Evolutionary conservation across 768 basidiomycete genomes (phyloP), one percentile per base, ranked within the genome.

Genomic region (Dendrothele bispora): DNA sequence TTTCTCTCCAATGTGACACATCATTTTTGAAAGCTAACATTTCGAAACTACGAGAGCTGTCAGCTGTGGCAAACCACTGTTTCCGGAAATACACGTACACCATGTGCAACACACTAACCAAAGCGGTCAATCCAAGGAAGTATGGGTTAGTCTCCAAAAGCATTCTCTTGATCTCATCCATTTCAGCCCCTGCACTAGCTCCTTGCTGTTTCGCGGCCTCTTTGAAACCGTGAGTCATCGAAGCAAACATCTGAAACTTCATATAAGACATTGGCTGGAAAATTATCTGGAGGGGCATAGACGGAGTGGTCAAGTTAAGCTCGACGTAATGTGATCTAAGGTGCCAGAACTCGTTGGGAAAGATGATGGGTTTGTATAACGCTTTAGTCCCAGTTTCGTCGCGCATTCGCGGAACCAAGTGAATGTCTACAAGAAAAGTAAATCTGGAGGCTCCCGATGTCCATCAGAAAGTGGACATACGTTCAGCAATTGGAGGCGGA

Each of bases 161-260:
- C 88, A 95, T 95, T 48, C 93, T 77, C 71, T 99, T 99, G 57
- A 99, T 69, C 71, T 98, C 95, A 63, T 99, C 95, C 35, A 98
- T 64, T 63, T 98, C 95, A 24, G 82, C 79, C 10, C 71, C 71
- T 24, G 74, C 73, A 2, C 71, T 70, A 12, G 75, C 76, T 17
- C 85, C 83, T 57, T 88, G 84, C 52, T 86, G 78, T 62, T 86
- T 83, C n/a, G 82, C 78, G 15, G 90, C 89, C 63, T 94, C 89
- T 36, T 90, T 83, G 64, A 98, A 94, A 2, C 91, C 85, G 40
- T 82, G 82, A 22, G 88, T 85, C 82, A 98, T 82, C 2, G 86
- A 79, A 0, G 91, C 82, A 60, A 87, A 92, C 10, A 94, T 61
- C 59, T 93, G 88, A 73, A 94, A 95, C 66, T 94, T 95, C 65